Evolutionary conservation across 306 rosid species (phyloP).

Genomic region (Glycine tomentella): DNA sequence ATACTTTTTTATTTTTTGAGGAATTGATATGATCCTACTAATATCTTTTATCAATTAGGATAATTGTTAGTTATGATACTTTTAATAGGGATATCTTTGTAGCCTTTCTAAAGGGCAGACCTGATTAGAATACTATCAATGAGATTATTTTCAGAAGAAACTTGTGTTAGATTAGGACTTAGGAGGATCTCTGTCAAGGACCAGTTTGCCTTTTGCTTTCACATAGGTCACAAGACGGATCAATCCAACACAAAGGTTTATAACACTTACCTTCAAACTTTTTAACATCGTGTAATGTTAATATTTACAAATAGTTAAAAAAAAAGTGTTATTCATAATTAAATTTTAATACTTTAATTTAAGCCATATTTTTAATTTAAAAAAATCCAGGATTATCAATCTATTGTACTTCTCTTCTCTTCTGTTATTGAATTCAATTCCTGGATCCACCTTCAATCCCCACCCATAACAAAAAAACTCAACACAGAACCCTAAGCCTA

Average conservation of each 20-base stretch:
- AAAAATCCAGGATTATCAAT: conserved; percentile 3
- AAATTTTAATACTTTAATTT: not conserved
- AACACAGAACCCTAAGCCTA: not conserved
- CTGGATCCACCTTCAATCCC: too few relatives aligned
- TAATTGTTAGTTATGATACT: too few relatives aligned
- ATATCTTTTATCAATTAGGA: too few relatives aligned
- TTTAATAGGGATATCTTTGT: too few relatives aligned
- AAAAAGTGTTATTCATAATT: not conserved
- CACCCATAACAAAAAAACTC: conserved; percentile 11
- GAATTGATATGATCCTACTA: too few relatives aligned
- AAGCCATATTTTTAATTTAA: not conserved
- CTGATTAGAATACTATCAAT: not conserved
- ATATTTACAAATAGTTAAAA: not conserved
- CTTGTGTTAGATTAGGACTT: too few relatives aligned
- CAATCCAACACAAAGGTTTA: not conserved
- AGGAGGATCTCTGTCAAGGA: too few relatives aligned
- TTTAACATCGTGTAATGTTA: not conserved
- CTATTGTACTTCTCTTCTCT: conserved; percentile 13
- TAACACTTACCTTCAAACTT: not conserved
- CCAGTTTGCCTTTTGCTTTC: not conserved
- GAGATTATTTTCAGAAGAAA: not conserved
- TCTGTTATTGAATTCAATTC: conserved; percentile 10
- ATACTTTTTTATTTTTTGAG: too few relatives aligned
- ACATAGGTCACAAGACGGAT: not conserved
- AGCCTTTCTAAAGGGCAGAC: too few relatives aligned